Base-by-base conservation (phyloP, 1,284 basidiomycete genomes). In the Sutorius eximius region DNA sequence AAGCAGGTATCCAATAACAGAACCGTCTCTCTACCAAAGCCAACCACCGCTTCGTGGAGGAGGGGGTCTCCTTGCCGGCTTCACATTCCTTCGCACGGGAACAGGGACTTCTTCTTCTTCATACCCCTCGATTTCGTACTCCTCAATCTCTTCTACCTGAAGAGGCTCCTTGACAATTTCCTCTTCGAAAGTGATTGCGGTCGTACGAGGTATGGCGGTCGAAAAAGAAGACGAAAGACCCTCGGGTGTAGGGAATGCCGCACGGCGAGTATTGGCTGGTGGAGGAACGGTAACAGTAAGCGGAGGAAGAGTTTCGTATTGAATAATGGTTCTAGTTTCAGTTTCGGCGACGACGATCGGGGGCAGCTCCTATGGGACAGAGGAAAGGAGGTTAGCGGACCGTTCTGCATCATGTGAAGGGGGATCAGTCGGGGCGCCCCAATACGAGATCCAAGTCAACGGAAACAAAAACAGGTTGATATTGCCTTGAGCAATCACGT, bases 231-330 rank as follows among this genome's bases (percentile, higher is more conserved):
- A 75, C 5, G 81, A 77, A 32, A 77, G 77, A 22, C 77, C 78
- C 65, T 86, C 82, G 8, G 90, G 89, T 30, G 82, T 81, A 36
- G 89, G 89, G 59, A 80, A 81, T 33, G 87, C 84, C 56, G 84
- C 89, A 61, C 82, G 80, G 59, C 88, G 87, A 47, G 89, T 91
- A 67, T 83, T 87, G 64, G 88, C 86, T 57, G 89, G 89, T 27
- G 86, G 80, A 53, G 87, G 88, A 59, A 87, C 80, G 51, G 82
- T 82, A 63, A 86, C 79, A 47, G 75, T 75, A 61, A 82, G 74
- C 40, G 75, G 65, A 37, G 76, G 73, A 41, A 76, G 71, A 40
- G 84, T 87, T 71, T 85, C 81, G 52, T 79, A 79, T 68, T 80
- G 74, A 50, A 86, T 79, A 62, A 89, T 75, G 50, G 81, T 86